Percentiles rank a stretch among this genome's conserved stretches.
Evolutionary conservation across 2,329 filamentous ascomycete genomes (phyloP).

Genomic region (Fusarium coicis): DNA sequence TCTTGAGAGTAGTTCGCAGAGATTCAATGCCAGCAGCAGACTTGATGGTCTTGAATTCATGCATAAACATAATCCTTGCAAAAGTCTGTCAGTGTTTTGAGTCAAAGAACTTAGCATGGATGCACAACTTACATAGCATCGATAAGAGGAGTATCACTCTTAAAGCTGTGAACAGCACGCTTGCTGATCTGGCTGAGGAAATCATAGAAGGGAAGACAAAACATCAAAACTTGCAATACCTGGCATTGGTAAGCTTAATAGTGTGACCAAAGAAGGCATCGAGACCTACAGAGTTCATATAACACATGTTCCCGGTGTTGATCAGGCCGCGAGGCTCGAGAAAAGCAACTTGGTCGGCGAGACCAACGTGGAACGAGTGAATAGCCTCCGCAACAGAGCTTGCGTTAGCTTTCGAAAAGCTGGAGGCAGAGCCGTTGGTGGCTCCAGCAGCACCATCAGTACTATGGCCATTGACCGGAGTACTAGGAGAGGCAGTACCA

Average conservation of each 20-base stretch:
- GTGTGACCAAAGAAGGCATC: no score
- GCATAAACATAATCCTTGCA: constrained; percentile 90
- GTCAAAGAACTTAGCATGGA: not conserved
- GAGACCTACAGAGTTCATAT: constrained; percentile 94
- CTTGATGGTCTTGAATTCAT: constrained; percentile 88
- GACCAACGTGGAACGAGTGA: constrained; percentile 74
- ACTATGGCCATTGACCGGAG: constrained; percentile 41
- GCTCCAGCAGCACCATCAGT: constrained; percentile 23
- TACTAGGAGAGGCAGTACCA: constrained; percentile 36
- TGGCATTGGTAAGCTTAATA: constrained; percentile 56
- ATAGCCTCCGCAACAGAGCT: constrained; percentile 82
- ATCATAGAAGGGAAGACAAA: constrained; percentile 92
- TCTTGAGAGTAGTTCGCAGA: constrained; percentile 78
- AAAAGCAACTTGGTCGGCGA: constrained; percentile 77
- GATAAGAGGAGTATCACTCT: constrained; percentile 91
- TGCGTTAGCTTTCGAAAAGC: constrained; percentile 58
- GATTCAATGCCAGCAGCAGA: constrained; percentile 80
- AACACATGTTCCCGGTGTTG: constrained; percentile 99
- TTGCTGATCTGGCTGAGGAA: constrained; percentile 90
- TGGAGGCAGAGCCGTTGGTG: constrained; percentile 41
- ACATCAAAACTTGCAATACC: constrained; percentile 95
- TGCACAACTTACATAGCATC: constrained; percentile 83
- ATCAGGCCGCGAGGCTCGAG: constrained; percentile 92
- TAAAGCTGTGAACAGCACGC: constrained; percentile 88
- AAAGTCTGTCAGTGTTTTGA: constrained; percentile 1